These are phyloP conservation scores for Aphanomyces invadans DNA, from an alignment of 352 stramenopile genomes.

Conservation along the genomic window DNA sequence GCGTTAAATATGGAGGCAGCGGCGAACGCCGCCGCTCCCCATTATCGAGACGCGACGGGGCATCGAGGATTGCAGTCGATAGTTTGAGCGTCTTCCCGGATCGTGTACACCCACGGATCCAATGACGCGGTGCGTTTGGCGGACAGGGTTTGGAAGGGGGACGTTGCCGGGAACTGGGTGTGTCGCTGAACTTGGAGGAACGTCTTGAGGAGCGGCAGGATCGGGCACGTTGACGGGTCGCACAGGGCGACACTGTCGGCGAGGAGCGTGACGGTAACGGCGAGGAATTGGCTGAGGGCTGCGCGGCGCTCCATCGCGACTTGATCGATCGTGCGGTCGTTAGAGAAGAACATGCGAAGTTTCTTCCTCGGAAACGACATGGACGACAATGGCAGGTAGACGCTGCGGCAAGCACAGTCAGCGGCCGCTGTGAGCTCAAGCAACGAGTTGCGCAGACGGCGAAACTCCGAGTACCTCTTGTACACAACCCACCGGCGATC, in stretches of 20 bases:
- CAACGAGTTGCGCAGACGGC: conserved; percentile 44
- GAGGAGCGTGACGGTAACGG: neutral
- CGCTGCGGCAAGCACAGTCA: conserved; percentile 1
- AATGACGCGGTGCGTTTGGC: neutral
- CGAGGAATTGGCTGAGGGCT: conserved; percentile 14
- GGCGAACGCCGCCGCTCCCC: no score
- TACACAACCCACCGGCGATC: conserved; percentile 44
- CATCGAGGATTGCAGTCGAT: neutral
- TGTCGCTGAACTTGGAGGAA: conserved; percentile 41
- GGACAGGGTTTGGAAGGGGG: no score
- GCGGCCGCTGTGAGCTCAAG: conserved; percentile 23
- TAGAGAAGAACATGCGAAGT: neutral
- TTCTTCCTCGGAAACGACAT: conserved; percentile 8
- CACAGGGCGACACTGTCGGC: conserved; percentile 27
- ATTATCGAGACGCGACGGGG: neutral
- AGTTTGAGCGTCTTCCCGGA: conserved; percentile 6
- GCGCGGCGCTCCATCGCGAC: conserved; percentile 16
- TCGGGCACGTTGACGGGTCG: conserved; percentile 41
- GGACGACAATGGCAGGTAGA: conserved; percentile 15
- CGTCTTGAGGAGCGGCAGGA: conserved; percentile 35
- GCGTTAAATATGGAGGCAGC: no score
- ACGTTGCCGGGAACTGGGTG: neutral
- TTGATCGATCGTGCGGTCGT: neutral
- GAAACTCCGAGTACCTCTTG: conserved; percentile 69
- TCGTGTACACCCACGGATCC: neutral